Conservation (phyloP, 2,329 filamentous ascomycete genomes). For the Cercospora zeina region DNA sequence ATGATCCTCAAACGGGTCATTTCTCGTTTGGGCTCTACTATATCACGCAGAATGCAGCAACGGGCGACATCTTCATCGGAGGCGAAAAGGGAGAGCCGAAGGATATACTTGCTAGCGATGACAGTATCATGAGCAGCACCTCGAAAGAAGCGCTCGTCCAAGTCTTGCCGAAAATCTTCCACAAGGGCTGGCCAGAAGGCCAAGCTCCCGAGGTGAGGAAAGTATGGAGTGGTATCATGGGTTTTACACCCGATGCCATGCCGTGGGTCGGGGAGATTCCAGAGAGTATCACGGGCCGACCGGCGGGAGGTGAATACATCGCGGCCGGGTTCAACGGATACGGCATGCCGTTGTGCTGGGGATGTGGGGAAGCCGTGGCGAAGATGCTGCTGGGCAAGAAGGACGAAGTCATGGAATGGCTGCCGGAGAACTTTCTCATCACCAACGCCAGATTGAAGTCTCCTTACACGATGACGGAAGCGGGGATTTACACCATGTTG, state of each 20-base stretch:
- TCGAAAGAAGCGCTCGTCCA: constrained; percentile 19
- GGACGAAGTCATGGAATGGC: constrained; percentile 22
- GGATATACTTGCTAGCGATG: constrained; percentile 25
- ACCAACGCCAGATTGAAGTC: constrained; percentile 20
- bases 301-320: constrained; percentile 25
- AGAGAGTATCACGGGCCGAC: constrained; percentile 6
- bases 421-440: constrained; percentile 24
- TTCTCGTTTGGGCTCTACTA: constrained; percentile 30
- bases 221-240: constrained; percentile 26
- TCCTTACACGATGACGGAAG: constrained; percentile 22
- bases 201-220: constrained; percentile 20
- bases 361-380: constrained; percentile 29
- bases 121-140: constrained; percentile 20
- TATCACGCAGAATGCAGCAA: constrained; percentile 25
- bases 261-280: constrained; percentile 26
- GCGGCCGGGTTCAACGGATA: constrained; percentile 31
- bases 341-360: constrained; percentile 31
- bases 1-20: constrained; percentile 20
- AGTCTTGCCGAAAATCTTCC: constrained; percentile 24
- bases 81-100: constrained; percentile 22
- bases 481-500: constrained; percentile 21
- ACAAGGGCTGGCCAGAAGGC: constrained; percentile 20
- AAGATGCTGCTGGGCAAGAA: constrained; percentile 27
- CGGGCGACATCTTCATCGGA: constrained; percentile 29
- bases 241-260: constrained; percentile 14